phyloP scores from a whole-genome alignment of 352 stramenopile species.

The Phytopythium helicoides region DNA sequence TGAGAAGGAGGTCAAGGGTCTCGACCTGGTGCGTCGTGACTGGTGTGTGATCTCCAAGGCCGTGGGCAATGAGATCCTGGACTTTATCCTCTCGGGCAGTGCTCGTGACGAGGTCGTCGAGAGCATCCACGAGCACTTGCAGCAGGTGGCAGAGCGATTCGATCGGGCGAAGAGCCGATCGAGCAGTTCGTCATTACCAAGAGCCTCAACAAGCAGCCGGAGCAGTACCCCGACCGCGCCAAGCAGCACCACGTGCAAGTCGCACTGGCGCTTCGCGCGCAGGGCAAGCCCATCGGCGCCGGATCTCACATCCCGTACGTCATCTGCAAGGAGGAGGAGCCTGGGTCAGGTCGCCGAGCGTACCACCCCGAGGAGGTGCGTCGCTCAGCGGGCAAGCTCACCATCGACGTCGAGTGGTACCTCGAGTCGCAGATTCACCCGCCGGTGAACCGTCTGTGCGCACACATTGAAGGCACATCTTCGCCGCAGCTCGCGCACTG shows the following conservation, averaged over 20 bases:
- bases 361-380: conserved; percentile 89
- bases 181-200: conserved; percentile 99
- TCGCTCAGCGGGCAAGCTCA: conserved; percentile 74
- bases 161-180: conserved; percentile 92
- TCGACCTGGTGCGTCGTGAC: conserved; percentile 97
- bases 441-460: conserved; percentile 96
- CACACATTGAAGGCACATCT: conserved; percentile 98
- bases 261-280: conserved; percentile 93
- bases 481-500: conserved; percentile 93
- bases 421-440: conserved; percentile 96
- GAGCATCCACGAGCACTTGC: conserved; percentile 96
- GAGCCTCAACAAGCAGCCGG: conserved; percentile 98
- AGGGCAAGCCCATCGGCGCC: conserved; percentile 95
- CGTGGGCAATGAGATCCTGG: conserved; percentile 94
- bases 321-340: conserved; percentile 90
- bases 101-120: conserved; percentile 95
- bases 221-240: conserved; percentile 97
- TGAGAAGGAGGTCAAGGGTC: conserved; percentile 98
- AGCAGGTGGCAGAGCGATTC: conserved; percentile 92
- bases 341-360: conserved; percentile 61
- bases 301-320: conserved; percentile 99
- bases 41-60: conserved; percentile 99
- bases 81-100: conserved; percentile 96
- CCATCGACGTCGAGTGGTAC: conserved; percentile 97
- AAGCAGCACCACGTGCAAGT: conserved; percentile 98